Conservation (phyloP, 1,284 basidiomycete species). For the Ganoderma leucocontextum region DNA sequence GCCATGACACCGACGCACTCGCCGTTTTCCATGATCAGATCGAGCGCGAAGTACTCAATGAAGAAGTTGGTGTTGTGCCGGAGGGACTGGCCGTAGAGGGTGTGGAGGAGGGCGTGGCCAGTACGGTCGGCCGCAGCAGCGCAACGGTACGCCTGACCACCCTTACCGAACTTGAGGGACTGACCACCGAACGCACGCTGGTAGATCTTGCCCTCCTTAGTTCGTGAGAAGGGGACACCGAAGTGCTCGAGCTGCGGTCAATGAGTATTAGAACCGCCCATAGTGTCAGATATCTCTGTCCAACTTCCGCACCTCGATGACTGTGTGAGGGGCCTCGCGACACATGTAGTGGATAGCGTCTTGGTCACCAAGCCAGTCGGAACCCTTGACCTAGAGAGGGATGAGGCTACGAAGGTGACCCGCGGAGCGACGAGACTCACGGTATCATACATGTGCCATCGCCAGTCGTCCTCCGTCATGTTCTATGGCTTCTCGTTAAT, state of each 20-base stretch:
- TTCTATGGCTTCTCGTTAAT: conserved; percentile 64
- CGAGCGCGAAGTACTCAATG: conserved; percentile 99
- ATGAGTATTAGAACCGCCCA: neutral
- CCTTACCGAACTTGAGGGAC: conserved; percentile 97
- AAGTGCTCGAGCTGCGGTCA: conserved; percentile 91
- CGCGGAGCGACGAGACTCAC: conserved; percentile 52
- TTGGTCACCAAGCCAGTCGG: conserved; percentile 99
- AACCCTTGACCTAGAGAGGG: conserved; percentile 87
- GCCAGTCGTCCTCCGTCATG: conserved; percentile 99
- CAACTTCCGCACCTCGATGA: conserved; percentile 77
- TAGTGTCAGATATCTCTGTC: conserved; percentile 7
- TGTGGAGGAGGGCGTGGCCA: conserved; percentile 98
- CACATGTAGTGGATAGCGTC: conserved; percentile 99
- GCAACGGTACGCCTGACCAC: conserved; percentile 99
- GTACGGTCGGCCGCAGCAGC: conserved; percentile 99
- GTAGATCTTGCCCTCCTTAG: conserved; percentile 99
- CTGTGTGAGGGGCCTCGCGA: conserved; percentile 92
- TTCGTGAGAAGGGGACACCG: conserved; percentile 98
- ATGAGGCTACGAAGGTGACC: conserved; percentile 7
- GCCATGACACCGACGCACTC: conserved; percentile 99
- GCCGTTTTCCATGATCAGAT: conserved; percentile 98
- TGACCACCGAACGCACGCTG: conserved; percentile 99
- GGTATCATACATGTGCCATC: conserved; percentile 99
- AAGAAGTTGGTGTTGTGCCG: conserved; percentile 99
- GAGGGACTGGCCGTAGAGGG: conserved; percentile 98